Conservation (phyloP, 1,284 basidiomycete species). For the Puccinia novopanici region DNA sequence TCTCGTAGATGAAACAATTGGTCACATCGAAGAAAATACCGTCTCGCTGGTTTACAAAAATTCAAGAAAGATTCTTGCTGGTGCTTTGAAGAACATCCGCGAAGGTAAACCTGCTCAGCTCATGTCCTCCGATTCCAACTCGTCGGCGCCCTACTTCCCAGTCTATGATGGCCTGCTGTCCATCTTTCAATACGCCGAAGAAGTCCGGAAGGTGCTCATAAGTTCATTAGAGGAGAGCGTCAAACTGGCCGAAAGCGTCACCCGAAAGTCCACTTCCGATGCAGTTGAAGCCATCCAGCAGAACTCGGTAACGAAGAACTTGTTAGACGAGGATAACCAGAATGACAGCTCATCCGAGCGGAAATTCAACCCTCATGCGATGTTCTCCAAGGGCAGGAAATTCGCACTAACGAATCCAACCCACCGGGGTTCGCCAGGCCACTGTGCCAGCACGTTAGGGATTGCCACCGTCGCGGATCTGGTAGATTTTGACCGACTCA, state of each 20-base stretch:
- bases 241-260: slow-evolving; percentile 78
- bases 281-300: slow-evolving; percentile 71
- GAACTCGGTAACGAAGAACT: slow-evolving; percentile 73
- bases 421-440: not conserved
- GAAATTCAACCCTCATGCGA: slow-evolving; percentile 91
- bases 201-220: slow-evolving; percentile 78
- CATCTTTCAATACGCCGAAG: slow-evolving; percentile 84
- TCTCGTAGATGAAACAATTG: slow-evolving; percentile 75
- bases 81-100: slow-evolving; percentile 76
- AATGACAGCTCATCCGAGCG: slow-evolving; percentile 77
- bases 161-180: slow-evolving; percentile 82
- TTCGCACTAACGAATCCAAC: slow-evolving; percentile 11
- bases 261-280: slow-evolving; percentile 69
- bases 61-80: slow-evolving; percentile 62
- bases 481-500: slow-evolving; percentile 39
- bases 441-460: slow-evolving; percentile 28
- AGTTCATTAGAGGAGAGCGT: slow-evolving; percentile 80
- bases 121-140: not conserved
- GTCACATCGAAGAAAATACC: slow-evolving; percentile 76
- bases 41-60: slow-evolving; percentile 66
- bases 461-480: slow-evolving; percentile 26
- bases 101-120: slow-evolving; percentile 66
- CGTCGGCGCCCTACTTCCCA: slow-evolving; percentile 64
- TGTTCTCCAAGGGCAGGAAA: slow-evolving; percentile 71
- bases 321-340: slow-evolving; percentile 64